Base-by-base conservation (phyloP, 257 asterid genomes). In the Lantana camara region DNA sequence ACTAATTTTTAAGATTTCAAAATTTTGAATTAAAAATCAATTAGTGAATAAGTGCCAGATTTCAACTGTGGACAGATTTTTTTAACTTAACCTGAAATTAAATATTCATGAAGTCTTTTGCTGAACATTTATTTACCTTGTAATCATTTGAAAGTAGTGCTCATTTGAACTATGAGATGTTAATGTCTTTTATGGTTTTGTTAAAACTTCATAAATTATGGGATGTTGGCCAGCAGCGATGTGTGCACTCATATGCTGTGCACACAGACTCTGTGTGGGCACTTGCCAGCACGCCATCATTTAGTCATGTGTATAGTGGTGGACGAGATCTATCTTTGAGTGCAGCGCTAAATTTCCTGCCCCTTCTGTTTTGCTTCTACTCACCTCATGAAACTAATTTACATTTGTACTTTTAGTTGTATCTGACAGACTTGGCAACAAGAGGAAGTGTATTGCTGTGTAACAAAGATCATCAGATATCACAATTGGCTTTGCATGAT, bases 221-320 rank as follows among this genome's bases (percentile, higher is more conserved):
- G 96, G 96, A 89, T 84, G 93, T 89, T 75, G 91, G 89, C 68
- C 95, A 86, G 79, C 96, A 89, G 82, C 82, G 96, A 38, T 89
- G 96, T 46, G 69, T 89, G 66, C 96, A 89, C 72, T 89, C 96
- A 55, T 89, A 89, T 81, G 96, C 96, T 60, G 96, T 89, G 77
- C 96, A 89, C 62, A 79, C 87, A 51, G 96, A 89, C 78, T 89
- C 96, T 74, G 93, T 89, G 41, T 89, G 96, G 96, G 88, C 96
- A 47, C 94, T 89, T 72, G 96, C 95, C 44, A 86, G 91, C 83
- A 84, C 96, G 37, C 85, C 94, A 37, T 65, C 90, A 40, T 89
- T 86, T 75, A 81, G 87, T 77, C 94, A 89, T 77, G 96, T 86
- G 35, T 89, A 89, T 75, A 89, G 96, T 67, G 95, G 96, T 72